Evolutionary conservation across 805 yeast species (phyloP), one percentile per base, ranked within the genome.

Genomic region (Lipomyces starkeyi): DNA sequence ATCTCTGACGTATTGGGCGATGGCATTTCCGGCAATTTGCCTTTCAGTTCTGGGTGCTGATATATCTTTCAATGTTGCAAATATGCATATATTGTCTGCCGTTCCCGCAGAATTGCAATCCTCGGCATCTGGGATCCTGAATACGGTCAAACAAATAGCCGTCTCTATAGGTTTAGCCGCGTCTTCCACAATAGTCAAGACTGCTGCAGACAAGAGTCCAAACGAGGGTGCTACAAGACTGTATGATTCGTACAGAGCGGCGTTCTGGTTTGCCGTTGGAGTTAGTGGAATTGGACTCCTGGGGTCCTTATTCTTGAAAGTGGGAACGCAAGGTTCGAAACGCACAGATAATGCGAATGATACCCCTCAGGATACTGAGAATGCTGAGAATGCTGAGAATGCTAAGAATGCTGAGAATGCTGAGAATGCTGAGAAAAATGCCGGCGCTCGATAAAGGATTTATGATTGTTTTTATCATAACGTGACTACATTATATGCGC

Each of bases 81-180:
- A 81, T 64, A 76, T 83, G 73, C 79, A 80, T 47, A 75, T 84
- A 0, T 73, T 83, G 49, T 78, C 81, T 5, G 77, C 84, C 0
- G 85, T 84, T n/a, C 78, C 80, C 27, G 74, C 74, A 57, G 66
- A 75, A 13, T 71, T 79, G 20, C 85, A 83, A 67, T 79, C 83
- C 56, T 73, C 84, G 20, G 86, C 85, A 2, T 84, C 84, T 2
- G 85, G 86, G 9, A 76, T 84, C 2, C 83, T 84, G 70, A 83
- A 84, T 68, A 83, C 85, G 0, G 75, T 80, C 55, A 71, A 79
- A 52, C 85, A 83, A 67, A 68, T 84, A 25, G 75, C 83, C 49
- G 76, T 80, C 0, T 74, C 84, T 1, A 76, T 84, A 8, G 85
- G 85, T 0, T 71, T 84, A 2, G 83, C 84, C 27, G 73, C 83